Base-by-base conservation (phyloP, 768 basidiomycete species). In the Pisolithus microcarpus region DNA sequence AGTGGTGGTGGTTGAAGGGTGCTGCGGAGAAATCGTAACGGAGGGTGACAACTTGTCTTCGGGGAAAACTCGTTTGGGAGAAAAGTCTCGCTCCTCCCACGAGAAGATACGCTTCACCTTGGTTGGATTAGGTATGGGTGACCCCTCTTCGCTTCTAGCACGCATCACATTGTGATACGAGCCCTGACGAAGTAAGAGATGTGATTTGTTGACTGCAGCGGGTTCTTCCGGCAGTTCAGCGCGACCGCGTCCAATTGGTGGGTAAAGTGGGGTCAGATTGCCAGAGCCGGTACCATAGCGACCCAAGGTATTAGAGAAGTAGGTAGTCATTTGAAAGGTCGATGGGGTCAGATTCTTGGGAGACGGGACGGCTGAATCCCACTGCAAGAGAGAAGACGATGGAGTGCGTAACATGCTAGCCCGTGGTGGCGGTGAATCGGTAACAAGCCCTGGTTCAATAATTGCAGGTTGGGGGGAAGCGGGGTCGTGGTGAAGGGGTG, bases 271-370 rank as follows among this genome's bases (percentile, higher is more conserved):
- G 13, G 34, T 34, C 34, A 13, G 34, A 34, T 5, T 34, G 34
- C 34, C 31, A 65, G 56, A 21, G 51, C 52, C 24, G 37, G 49
- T 31, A 70, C 69, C 50, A 76, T 70, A 46, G 73, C 65, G 72
- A 62, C 97, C 93, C 95, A 94, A 97, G 26, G 81, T 75, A 62
- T 94, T 91, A 34, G 82, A 76, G 65, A 87, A 95, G 65, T 88
- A 86, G 0, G 85, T 84, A 53, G 85, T 78, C 30, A 77, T 64
- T n/a, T 85, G 84, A 57, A 85, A 89, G 18, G 19, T 1, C 58
- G 75, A 78, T 59, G 74, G 78, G 0, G 82, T 81, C 18, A 75
- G 68, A 37, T 70, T 71, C 30, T 74, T 82, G 4, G 91, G 89
- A 4, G 92, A 92, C 0, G 89, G 86, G 16, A 83, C 54, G 16